Evolutionary conservation across 345 rosid genomes (phyloP), one percentile per base, ranked within the genome.

Genomic region (Diplotaxis tenuifolia): DNA sequence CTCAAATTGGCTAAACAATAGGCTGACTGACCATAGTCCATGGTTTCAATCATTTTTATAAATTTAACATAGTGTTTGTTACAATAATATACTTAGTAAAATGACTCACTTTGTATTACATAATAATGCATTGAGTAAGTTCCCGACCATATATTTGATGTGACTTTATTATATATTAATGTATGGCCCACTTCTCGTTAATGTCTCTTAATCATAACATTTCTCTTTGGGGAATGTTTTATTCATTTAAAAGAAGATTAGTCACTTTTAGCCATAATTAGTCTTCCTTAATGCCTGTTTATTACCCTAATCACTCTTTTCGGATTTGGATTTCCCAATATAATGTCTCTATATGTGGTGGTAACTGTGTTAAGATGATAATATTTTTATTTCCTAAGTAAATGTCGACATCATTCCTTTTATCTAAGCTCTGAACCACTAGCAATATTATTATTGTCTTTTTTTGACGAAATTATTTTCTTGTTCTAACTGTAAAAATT

Each of bases 281-380:
- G 29, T 58, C 29, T 21, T 29, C 4, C 38, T 15, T 32, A 31
- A 19, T 3, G 31, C 28, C 5, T 72, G 70, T 72, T 72, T 19
- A 27, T 54, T 25, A 27, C 25, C 15, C 53, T 59, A 49, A 32
- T 45, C 42, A 11, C 59, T 47, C 58, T 12, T 47, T 57, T 23
- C 52, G 45, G 68, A 54, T 72, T 34, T 6, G 10, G n/a, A 1
- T 36, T 34, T 5, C 25, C 38, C 4, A 47, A 10, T 11, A 54
- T 31, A 71, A n/a, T 61, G 36, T 61, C 50, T 57, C 56, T 71
- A n/a, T 15, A 71, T 71, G 60, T 71, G 20, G 16, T n/a, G n/a
- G n/a, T n/a, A n/a, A n/a, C n/a, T n/a, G n/a, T 60, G 32, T 60
- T 20, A 31, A 20, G 68, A 62, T 62, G 20, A 50, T 34, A 52